Percentiles rank a stretch among this genome's conserved stretches.
Evolutionary conservation across 306 rosid genomes (phyloP).

Genomic region (Vigna nakashimae): DNA sequence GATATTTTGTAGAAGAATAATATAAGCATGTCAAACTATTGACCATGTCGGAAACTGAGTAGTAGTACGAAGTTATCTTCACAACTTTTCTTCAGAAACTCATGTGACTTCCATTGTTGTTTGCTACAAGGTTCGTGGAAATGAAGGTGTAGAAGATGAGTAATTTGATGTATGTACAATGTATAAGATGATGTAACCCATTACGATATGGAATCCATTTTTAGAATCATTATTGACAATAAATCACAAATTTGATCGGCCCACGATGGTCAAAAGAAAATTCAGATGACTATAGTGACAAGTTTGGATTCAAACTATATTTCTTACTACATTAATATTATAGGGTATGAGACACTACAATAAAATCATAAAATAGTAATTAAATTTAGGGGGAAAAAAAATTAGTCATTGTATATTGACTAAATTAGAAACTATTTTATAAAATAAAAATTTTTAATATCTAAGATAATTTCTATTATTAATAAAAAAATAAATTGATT

Average conservation of each 20-base stretch:
- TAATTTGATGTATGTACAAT: not conserved
- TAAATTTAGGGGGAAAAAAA: too few species aligned
- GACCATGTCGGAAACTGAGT: not conserved
- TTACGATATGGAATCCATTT: not conserved
- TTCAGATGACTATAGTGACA: not conserved
- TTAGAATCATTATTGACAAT: not conserved
- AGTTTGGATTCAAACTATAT: too few species aligned
- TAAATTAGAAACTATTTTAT: too few species aligned
- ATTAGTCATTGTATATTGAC: too few species aligned
- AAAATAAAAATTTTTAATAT: too few species aligned
- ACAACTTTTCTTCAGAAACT: not conserved
- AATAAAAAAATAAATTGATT: too few species aligned
- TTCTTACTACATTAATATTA: too few species aligned
- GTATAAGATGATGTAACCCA: slow-evolving; percentile 12
- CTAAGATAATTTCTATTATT: too few species aligned
- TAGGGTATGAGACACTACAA: too few species aligned
- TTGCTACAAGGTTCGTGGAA: not conserved
- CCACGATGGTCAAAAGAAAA: not conserved
- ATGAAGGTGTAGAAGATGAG: not conserved
- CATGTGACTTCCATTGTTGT: not conserved
- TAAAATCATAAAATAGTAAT: too few species aligned
- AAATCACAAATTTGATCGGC: not conserved
- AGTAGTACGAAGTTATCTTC: not conserved
- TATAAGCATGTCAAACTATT: slow-evolving; percentile 14
- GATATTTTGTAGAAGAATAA: not conserved